These are phyloP conservation scores for Phaeosphaeria sp. DNA, from an alignment of 2,329 filamentous ascomycete genomes.

Conservation along the genomic window DNA sequence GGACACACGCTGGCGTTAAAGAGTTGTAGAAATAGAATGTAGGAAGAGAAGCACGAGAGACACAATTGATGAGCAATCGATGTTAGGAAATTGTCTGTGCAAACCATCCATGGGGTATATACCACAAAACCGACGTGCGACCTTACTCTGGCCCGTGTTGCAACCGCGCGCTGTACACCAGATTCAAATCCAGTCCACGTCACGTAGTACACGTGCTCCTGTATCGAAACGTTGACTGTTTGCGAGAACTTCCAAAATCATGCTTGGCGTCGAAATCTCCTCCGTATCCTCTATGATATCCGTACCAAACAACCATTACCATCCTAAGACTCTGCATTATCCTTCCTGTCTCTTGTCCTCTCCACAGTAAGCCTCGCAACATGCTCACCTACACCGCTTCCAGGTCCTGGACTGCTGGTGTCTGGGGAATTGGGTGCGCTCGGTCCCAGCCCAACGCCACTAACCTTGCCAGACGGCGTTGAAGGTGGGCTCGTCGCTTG, in stretches of 20 bases:
- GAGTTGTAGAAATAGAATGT: too few species aligned
- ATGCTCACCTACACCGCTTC: slow-evolving; percentile 41
- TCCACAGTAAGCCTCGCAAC: slow-evolving; percentile 37
- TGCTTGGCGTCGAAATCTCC: background rate
- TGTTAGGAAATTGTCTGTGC: background rate
- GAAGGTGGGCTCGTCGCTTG: slow-evolving; percentile 27
- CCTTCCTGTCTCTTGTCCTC: slow-evolving; percentile 21
- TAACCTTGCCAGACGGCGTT: slow-evolving; percentile 31
- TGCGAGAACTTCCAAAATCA: background rate
- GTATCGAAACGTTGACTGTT: background rate
- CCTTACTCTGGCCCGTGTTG: slow-evolving; percentile 1
- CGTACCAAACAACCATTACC: background rate
- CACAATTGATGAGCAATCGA: background rate
- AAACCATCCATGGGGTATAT: slow-evolving; percentile 1
- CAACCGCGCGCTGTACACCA: background rate
- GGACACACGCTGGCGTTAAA: too few species aligned
- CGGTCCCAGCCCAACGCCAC: slow-evolving; percentile 32
- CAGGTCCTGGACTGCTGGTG: slow-evolving; percentile 22
- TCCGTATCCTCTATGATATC: background rate
- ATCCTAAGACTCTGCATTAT: slow-evolving; percentile 12
- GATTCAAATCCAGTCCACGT: background rate
- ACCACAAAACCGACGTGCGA: slow-evolving; percentile 4
- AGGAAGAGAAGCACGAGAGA: background rate
- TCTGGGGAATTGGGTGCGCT: slow-evolving; percentile 22
- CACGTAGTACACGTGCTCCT: slow-evolving; percentile 1